These are phyloP conservation scores for Acanthamoeba healyi DNA, from an alignment of 208 protist genomes.

Conservation along the genomic window DNA sequence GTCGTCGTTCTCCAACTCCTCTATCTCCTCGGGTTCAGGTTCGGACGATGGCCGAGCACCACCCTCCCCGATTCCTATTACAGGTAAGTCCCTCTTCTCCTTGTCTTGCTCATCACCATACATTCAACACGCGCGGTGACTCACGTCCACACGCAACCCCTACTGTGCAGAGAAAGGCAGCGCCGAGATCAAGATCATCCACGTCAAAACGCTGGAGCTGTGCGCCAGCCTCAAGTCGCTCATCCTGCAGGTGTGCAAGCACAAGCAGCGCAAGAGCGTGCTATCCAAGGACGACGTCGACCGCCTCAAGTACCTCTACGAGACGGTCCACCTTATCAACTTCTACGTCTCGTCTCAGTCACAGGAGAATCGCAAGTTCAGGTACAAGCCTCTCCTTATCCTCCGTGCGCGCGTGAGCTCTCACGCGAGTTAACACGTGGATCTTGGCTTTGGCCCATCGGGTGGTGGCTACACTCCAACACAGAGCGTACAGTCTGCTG, in stretches of 20 bases:
- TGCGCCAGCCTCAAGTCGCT: conserved; percentile 44
- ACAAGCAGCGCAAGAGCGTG: conserved; percentile 36
- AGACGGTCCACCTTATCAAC: conserved; percentile 73
- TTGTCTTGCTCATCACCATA: not conserved
- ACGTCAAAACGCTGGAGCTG: conserved; percentile 54
- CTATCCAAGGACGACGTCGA: conserved; percentile 65
- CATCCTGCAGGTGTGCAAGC: conserved; percentile 63
- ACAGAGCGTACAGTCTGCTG: conserved; percentile 49
- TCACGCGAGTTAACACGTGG: too few relatives aligned
- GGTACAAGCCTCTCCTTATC: not conserved
- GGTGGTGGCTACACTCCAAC: too few relatives aligned
- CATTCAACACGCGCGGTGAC: not conserved
- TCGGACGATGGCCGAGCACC: conserved; percentile 47
- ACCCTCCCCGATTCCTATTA: not conserved
- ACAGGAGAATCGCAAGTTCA: conserved; percentile 51
- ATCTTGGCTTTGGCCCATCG: too few relatives aligned
- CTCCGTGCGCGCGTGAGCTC: not conserved
- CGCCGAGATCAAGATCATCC: conserved; percentile 48
- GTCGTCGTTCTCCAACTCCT: conserved; percentile 28
- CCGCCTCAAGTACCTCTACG: conserved; percentile 72
- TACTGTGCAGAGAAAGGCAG: conserved; percentile 15
- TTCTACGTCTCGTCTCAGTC: conserved; percentile 74
- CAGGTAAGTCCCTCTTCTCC: not conserved
- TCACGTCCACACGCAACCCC: not conserved
- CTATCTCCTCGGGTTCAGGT: conserved; percentile 5